Evolutionary conservation across 352 stramenopile genomes (phyloP).

Genomic region (Discostella stelligera): DNA sequence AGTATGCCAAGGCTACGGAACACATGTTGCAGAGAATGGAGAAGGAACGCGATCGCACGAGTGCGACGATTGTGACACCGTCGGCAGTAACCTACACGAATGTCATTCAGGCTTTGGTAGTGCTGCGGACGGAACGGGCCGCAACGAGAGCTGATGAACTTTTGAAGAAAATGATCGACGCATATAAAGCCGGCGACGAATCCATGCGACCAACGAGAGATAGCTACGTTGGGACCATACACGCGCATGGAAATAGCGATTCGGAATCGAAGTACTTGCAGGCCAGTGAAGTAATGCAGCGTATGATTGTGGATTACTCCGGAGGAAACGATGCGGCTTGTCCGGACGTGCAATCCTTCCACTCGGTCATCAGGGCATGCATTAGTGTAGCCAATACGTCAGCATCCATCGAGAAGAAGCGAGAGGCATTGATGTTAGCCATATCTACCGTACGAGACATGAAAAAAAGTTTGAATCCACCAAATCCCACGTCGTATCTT

Average conservation of each 20-base stretch:
- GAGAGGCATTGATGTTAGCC: constrained; percentile 43
- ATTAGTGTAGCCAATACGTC: constrained; percentile 13
- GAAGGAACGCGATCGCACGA: constrained; percentile 59
- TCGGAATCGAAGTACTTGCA: constrained; percentile 30
- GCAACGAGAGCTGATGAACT: constrained; percentile 51
- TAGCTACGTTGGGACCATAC: constrained; percentile 55
- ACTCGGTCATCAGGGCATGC: constrained; percentile 50
- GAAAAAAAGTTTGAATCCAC: constrained; percentile 36
- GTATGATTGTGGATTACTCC: constrained; percentile 45
- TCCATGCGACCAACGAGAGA: constrained; percentile 43
- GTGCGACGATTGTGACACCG: constrained; percentile 49
- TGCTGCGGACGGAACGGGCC: constrained; percentile 29
- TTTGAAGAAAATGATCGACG: constrained; percentile 54
- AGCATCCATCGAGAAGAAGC: constrained; percentile 23
- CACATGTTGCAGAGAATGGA: constrained; percentile 68
- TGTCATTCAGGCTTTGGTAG: constrained; percentile 66
- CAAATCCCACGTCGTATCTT: constrained; percentile 41
- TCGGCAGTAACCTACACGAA: constrained; percentile 67
- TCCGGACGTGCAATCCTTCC: constrained; percentile 43
- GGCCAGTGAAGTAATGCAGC: constrained; percentile 49
- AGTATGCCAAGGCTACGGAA: constrained; percentile 51
- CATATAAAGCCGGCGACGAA: constrained; percentile 34
- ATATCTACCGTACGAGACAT: constrained; percentile 50
- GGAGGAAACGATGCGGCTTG: constrained; percentile 33
- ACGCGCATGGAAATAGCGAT: constrained; percentile 51